Conservation (phyloP, 1,139 yeast genomes). For the Tardiomyces digboiensis region DNA sequence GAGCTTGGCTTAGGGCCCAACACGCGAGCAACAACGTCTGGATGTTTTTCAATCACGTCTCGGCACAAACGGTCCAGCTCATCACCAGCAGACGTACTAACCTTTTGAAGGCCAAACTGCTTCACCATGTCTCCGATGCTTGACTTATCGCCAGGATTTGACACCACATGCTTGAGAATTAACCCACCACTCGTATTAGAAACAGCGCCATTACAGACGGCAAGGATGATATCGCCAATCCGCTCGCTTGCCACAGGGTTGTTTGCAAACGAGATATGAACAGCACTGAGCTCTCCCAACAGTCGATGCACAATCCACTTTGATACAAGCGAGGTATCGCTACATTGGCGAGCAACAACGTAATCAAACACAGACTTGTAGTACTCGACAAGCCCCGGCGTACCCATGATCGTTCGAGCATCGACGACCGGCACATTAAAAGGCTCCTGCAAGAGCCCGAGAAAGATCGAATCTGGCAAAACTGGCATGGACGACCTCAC, state of each 20-base stretch:
- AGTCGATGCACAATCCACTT: slow-evolving; percentile 85
- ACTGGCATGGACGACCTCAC: slow-evolving; percentile 41
- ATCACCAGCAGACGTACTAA: slow-evolving; percentile 20
- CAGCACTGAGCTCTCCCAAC: slow-evolving; percentile 56
- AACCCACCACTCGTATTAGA: slow-evolving; percentile 59
- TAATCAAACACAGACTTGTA: slow-evolving; percentile 38
- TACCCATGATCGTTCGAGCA: slow-evolving; percentile 51
- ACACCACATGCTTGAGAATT: slow-evolving; percentile 48
- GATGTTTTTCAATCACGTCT: slow-evolving; percentile 42
- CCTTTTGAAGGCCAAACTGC: slow-evolving; percentile 41
- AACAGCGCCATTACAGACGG: slow-evolving; percentile 29
- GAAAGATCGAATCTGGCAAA: slow-evolving; percentile 53
- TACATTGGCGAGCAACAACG: slow-evolving; percentile 14
- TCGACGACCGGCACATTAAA: slow-evolving; percentile 59
- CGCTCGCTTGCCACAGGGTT: slow-evolving; percentile 13
- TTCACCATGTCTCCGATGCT: slow-evolving; percentile 38
- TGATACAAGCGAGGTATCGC: slow-evolving; percentile 33
- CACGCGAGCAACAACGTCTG: slow-evolving; percentile 49
- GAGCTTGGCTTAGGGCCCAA: slow-evolving; percentile 53
- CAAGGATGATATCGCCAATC: slow-evolving; percentile 36
- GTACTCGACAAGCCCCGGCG: slow-evolving; percentile 38
- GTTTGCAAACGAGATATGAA: slow-evolving; percentile 30
- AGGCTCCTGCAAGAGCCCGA: slow-evolving; percentile 40
- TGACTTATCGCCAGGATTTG: slow-evolving; percentile 12
- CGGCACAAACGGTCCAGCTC: slow-evolving; percentile 41